These are phyloP conservation scores for Hypoxylon sp. DNA, from an alignment of 2,329 filamentous ascomycete genomes.

Conservation along the genomic window DNA sequence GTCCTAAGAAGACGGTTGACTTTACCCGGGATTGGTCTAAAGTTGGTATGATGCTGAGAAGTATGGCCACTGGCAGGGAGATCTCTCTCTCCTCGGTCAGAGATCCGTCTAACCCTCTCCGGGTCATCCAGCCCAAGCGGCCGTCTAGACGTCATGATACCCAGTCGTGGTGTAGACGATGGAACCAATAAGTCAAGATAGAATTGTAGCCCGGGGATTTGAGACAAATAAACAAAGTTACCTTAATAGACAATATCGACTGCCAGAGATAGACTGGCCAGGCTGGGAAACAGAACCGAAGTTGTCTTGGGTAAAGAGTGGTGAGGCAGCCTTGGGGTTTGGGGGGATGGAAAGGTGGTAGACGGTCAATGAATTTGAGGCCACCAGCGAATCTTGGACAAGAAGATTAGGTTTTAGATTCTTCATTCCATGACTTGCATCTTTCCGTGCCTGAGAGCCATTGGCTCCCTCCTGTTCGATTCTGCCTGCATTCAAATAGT, in stretches of 20 bases:
- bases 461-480: not conserved
- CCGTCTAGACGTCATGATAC: not conserved
- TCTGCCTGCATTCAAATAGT: not conserved
- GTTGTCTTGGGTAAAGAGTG: not conserved
- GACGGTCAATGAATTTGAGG: not conserved
- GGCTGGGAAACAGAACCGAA: not conserved
- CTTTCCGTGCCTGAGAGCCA: not conserved
- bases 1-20: not conserved
- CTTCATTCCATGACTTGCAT: not conserved
- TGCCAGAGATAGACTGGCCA: not conserved
- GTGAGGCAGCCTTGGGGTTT: not conserved
- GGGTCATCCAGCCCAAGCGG: conserved; percentile 14
- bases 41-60: conserved; percentile 3
- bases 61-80: not conserved
- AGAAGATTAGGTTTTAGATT: not conserved
- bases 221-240: not conserved
- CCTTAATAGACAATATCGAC: not conserved
- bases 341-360: not conserved
- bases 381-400: not conserved
- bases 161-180: not conserved
- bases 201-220: not conserved
- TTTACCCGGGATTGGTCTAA: not conserved
- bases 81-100: conserved; percentile 17
- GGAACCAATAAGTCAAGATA: not conserved
- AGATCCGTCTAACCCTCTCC: conserved; percentile 22